A percentile compares a stretch with the other conserved stretches of the same genome.
Conservation (phyloP, 805 yeast genomes). For the Candida wancherniae region DNA sequence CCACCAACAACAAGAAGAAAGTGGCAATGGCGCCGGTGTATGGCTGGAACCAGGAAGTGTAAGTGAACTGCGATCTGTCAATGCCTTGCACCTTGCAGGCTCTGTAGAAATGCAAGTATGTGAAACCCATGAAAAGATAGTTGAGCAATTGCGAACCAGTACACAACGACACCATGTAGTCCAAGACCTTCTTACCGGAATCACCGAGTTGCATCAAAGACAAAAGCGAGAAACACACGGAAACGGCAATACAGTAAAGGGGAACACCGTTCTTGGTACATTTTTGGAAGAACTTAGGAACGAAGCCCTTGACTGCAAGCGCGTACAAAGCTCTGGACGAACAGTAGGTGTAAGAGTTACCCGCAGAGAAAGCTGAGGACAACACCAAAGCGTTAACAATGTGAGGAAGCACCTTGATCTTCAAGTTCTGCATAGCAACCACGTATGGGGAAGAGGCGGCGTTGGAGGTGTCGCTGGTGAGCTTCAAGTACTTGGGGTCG, state of each 20-base stretch:
- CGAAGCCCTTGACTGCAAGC: constrained; percentile 16
- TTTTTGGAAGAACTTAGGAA: constrained; percentile 14
- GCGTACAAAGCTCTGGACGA: constrained; percentile 19
- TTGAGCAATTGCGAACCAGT: constrained; percentile 20
- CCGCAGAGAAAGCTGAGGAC: constrained; percentile 19
- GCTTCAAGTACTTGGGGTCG: constrained; percentile 15
- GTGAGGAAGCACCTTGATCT: constrained; percentile 16
- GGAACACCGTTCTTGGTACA: constrained; percentile 18
- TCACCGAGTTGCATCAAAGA: constrained; percentile 18
- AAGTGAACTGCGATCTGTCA: constrained; percentile 36
- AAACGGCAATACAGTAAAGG: constrained; percentile 16
- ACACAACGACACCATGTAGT: constrained; percentile 20
- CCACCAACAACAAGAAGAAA: constrained; percentile 31
- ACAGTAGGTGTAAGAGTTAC: constrained; percentile 19
- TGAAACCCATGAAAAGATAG: constrained; percentile 17
- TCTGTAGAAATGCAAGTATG: constrained; percentile 19
- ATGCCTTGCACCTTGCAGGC: constrained; percentile 20
- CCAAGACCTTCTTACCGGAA: constrained; percentile 15
- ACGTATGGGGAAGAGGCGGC: constrained; percentile 20
- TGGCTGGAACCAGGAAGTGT: constrained; percentile 42
- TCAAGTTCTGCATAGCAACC: constrained; percentile 20
- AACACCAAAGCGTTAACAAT: constrained; percentile 17
- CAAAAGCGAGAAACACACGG: constrained; percentile 16
- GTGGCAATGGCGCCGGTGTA: constrained; percentile 31
- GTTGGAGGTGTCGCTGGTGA: constrained; percentile 12